Base-by-base conservation (phyloP, 805 yeast genomes). In the Hyphopichia homilentoma region DNA sequence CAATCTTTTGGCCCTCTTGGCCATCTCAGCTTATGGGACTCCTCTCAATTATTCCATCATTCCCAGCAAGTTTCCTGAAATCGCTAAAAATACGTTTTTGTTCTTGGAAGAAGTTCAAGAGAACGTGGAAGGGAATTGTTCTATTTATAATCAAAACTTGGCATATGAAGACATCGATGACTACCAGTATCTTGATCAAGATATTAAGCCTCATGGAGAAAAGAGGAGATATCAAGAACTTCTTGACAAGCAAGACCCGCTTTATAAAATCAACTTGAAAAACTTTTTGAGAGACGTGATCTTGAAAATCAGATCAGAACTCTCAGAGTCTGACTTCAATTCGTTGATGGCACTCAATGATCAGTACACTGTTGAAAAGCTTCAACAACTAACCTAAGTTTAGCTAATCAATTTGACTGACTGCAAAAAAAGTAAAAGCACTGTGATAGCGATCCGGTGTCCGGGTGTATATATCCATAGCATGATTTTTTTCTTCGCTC, bases 41-140 rank as follows among this genome's bases (percentile, higher is more conserved):
- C 45, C 55, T 5, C 43, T 47, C 34, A 52, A 49, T 21, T 35
- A 31, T 31, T 39, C 35, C 43, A 51, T 34, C 34, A 38, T 31
- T 39, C 48, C 41, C 16, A 41, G 29, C 35, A 45, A 28, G 43
- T 63, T 49, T 32, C 51, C 49, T 15, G 58, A 42, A 7, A 40
- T 58, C 7, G 46, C 65, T 23, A 57, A 63, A 30, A 50, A 52
- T n/a, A 33, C 57, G 2, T 59, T 68, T 14, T 43, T 71, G 31
- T 68, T 82, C 38, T 51, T 85, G 30, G 96, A 89, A 45, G 95
- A 87, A 49, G 68, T 83, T 9, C 74, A 79, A 35, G 97, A 89
- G 50, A 40, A 49, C 7, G 41, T 31, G 4, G 41, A 45, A 5
- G 71, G 70, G 0, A 40, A 43, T 5, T 60, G 68, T 31, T 59